Conservation (phyloP, 345 rosid species). For the Hevea brasiliensis region DNA sequence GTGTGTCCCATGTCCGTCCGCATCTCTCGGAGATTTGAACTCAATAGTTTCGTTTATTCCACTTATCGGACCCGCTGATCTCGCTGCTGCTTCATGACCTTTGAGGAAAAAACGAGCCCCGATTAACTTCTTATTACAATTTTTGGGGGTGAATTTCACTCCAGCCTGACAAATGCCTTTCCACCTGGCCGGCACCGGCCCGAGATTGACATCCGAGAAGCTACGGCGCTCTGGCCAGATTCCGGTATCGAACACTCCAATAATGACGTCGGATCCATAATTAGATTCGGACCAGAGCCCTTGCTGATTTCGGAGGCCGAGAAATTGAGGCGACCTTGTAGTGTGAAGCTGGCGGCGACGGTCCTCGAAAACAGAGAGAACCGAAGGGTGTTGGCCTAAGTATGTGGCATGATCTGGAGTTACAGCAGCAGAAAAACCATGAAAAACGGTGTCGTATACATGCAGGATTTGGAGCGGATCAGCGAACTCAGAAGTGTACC, state of each 20-base stretch:
- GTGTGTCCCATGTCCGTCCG: conserved; percentile 88
- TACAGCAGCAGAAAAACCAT: conserved; percentile 81
- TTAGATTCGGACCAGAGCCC: conserved; percentile 84
- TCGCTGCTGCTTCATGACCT: conserved; percentile 66
- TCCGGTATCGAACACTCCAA: conserved; percentile 84
- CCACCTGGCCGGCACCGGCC: conserved; percentile 72
- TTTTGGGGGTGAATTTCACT: conserved; percentile 36
- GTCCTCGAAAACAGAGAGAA: conserved; percentile 70
- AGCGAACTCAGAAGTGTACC: conserved; percentile 81
- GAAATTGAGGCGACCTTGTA: conserved; percentile 82
- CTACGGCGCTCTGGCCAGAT: conserved; percentile 82
- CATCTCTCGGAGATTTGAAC: conserved; percentile 79
- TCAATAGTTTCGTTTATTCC: conserved; percentile 67
- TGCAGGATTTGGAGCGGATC: conserved; percentile 62
- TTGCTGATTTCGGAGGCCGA: conserved; percentile 66
- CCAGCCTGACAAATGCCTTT: conserved; percentile 68
- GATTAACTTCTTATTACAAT: conserved; percentile 66
- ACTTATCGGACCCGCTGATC: conserved; percentile 57
- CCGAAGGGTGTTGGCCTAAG: conserved; percentile 56
- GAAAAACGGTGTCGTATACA: conserved; percentile 82
- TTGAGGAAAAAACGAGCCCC: conserved; percentile 76
- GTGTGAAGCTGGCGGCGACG: conserved; percentile 74
- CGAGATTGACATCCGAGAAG: conserved; percentile 70
- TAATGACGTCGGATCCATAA: conserved; percentile 80
- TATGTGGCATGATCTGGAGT: conserved; percentile 42